Evolutionary conservation across 1,284 basidiomycete species (phyloP).

Genomic region (Cronartium quercuum): DNA sequence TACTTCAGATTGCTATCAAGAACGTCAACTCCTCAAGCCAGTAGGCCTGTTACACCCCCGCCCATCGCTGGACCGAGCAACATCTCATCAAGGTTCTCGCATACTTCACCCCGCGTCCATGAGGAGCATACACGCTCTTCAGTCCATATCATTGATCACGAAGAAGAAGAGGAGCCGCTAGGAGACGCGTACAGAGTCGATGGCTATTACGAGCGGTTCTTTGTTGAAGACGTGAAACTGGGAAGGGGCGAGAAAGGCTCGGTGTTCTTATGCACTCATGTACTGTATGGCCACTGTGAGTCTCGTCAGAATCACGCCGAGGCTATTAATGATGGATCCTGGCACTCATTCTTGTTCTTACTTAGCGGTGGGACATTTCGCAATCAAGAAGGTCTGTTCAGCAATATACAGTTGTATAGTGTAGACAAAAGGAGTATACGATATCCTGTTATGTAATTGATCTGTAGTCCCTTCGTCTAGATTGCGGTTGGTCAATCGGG

Average conservation of each 20-base stretch:
- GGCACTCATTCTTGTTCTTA: not conserved
- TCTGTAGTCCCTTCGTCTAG: not conserved
- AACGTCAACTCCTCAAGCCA: constrained; percentile 1
- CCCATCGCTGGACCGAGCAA: not conserved
- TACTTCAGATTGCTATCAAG: constrained; percentile 25
- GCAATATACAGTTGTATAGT: not conserved
- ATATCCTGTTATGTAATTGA: too few species aligned
- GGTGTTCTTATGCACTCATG: constrained; percentile 63
- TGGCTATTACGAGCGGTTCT: constrained; percentile 63
- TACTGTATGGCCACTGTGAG: constrained; percentile 13
- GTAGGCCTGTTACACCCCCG: constrained; percentile 11
- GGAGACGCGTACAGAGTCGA: constrained; percentile 46
- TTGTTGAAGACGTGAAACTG: constrained; percentile 73
- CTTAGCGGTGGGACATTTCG: constrained; percentile 24
- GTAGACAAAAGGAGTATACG: too few species aligned
- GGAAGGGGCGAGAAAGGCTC: constrained; percentile 89
- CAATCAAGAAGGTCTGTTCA: constrained; percentile 24
- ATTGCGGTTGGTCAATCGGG: constrained; percentile 35
- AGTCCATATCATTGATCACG: not conserved
- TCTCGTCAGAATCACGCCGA: constrained; percentile 57
- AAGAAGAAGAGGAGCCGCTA: not conserved
- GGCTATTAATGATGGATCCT: constrained; percentile 39
- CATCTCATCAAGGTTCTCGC: not conserved
- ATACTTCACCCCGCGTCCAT: not conserved
- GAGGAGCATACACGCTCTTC: too few species aligned